A percentile compares a stretch with the other conserved stretches of the same genome.
Evolutionary conservation across 805 yeast genomes (phyloP).

Genomic region (Ogataea paraovalis): DNA sequence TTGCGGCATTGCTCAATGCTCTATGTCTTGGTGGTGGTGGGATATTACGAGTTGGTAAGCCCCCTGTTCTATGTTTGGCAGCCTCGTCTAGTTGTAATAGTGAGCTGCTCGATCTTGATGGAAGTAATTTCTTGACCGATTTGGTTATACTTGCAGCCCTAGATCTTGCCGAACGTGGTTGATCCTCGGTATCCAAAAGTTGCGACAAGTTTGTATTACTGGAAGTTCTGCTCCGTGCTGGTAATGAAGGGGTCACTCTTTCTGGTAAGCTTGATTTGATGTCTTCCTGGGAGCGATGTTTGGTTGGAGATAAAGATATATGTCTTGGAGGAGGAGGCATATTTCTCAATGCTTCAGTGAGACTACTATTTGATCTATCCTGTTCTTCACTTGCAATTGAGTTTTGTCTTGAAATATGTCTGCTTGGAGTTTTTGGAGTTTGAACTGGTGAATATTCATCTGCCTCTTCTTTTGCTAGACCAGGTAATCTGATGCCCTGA

Average conservation of each 20-base stretch:
- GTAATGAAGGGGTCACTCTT: not conserved
- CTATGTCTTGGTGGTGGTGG: conserved; percentile 9
- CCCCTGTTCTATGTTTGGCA: not conserved
- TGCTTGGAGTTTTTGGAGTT: not conserved
- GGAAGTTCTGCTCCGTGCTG: not conserved
- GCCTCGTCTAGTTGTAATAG: not conserved
- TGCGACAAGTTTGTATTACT: not conserved
- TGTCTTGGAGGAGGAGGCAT: conserved; percentile 22
- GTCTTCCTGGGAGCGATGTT: not conserved
- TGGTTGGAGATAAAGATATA: conserved; percentile 7
- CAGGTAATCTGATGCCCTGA: conserved; percentile 7
- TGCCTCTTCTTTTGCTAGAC: conserved; percentile 2
- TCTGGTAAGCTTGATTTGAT: not conserved
- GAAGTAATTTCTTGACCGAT: not conserved
- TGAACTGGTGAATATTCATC: not conserved
- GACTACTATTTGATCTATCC: not conserved
- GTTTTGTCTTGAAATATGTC: conserved; percentile 3
- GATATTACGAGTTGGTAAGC: not conserved
- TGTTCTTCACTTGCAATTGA: not conserved
- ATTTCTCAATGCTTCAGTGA: not conserved
- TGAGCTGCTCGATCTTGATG: not conserved
- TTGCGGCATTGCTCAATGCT: not conserved
- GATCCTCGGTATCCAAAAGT: not conserved
- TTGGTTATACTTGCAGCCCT: not conserved
- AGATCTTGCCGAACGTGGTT: not conserved